Evolutionary conservation across 2,329 filamentous ascomycete species (phyloP).

Genomic region (Monosporascus sp.): DNA sequence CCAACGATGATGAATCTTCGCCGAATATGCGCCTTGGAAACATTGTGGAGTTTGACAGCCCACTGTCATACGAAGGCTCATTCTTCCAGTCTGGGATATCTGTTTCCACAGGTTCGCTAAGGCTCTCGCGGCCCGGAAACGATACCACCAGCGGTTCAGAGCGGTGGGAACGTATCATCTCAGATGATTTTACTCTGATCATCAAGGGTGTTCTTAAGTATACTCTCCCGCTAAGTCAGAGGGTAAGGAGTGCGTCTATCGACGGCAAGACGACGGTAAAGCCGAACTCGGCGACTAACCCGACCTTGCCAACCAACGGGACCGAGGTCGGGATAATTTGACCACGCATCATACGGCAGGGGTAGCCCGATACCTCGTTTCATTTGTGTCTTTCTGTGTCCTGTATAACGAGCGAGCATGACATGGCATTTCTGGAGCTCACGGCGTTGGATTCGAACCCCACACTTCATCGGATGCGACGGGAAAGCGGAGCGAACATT

Average conservation of each 20-base stretch:
- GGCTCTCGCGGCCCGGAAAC: slow-evolving; percentile 79
- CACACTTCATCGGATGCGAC: slow-evolving; percentile 3
- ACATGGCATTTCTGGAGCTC: slow-evolving; percentile 28
- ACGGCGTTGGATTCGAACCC: slow-evolving; percentile 24
- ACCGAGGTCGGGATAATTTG: slow-evolving; percentile 27
- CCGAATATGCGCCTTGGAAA: slow-evolving; percentile 91
- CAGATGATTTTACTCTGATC: slow-evolving; percentile 91
- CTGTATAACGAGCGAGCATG: slow-evolving; percentile 35
- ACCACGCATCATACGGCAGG: slow-evolving; percentile 15
- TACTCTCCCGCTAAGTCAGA: slow-evolving; percentile 57
- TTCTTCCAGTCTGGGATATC: slow-evolving; percentile 73
- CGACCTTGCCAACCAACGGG: slow-evolving; percentile 33
- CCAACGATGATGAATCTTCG: slow-evolving; percentile 61
- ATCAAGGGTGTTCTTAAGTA: slow-evolving; percentile 90
- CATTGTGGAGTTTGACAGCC: slow-evolving; percentile 81
- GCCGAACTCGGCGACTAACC: slow-evolving; percentile 57
- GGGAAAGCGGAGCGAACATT: slow-evolving; percentile 1
- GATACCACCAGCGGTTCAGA: slow-evolving; percentile 79
- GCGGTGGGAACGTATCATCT: slow-evolving; percentile 84
- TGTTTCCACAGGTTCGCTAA: slow-evolving; percentile 75
- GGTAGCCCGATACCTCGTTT: slow-evolving; percentile 18
- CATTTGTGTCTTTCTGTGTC: slow-evolving; percentile 23
- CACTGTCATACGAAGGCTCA: slow-evolving; percentile 82
- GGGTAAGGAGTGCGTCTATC: slow-evolving; percentile 54
- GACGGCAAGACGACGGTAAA: slow-evolving; percentile 56